These are phyloP conservation scores for Hypholoma sublateritium DNA, from an alignment of 768 basidiomycete species.

Conservation along the genomic window DNA sequence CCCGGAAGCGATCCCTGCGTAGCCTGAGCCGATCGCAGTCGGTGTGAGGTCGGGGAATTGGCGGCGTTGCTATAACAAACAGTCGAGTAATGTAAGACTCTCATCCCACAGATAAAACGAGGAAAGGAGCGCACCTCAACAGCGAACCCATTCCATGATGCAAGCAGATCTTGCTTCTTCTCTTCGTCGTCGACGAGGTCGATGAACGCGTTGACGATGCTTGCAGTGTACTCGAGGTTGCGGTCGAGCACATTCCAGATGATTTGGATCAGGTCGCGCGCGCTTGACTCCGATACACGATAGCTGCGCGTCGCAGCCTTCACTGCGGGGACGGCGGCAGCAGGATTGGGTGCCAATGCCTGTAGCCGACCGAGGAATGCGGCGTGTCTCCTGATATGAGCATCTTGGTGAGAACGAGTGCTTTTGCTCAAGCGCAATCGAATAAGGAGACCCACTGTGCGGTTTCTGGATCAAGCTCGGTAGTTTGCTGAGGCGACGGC, in stretches of 20 bases:
- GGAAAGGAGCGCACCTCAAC: conserved; percentile 56
- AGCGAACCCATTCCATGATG: conserved; percentile 82
- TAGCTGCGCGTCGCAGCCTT: conserved; percentile 81
- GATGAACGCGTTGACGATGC: conserved; percentile 70
- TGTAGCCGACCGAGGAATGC: conserved; percentile 66
- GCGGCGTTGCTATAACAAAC: conserved; percentile 62
- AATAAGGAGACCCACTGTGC: conserved; percentile 45
- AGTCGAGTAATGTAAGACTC: not conserved
- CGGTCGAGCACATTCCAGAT: conserved; percentile 67
- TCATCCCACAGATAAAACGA: too few relatives aligned
- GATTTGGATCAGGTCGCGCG: conserved; percentile 84
- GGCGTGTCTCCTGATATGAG: conserved; percentile 56
- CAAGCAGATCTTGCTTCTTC: conserved; percentile 73
- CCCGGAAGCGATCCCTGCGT: conserved; percentile 78
- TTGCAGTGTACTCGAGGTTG: conserved; percentile 68
- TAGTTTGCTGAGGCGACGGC: conserved; percentile 38
- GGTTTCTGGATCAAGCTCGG: conserved; percentile 52
- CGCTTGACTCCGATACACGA: conserved; percentile 70
- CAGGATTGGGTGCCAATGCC: conserved; percentile 54
- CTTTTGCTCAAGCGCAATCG: not conserved
- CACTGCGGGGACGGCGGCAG: conserved; percentile 57
- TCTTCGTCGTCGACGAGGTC: conserved; percentile 83
- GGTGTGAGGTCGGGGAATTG: conserved; percentile 81
- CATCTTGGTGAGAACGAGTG: not conserved
- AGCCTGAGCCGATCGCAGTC: conserved; percentile 58